Evolutionary conservation across 2,329 filamentous ascomycete genomes (phyloP), one percentile per base, ranked within the genome.

Genomic region (Fusarium chlamydosporum): DNA sequence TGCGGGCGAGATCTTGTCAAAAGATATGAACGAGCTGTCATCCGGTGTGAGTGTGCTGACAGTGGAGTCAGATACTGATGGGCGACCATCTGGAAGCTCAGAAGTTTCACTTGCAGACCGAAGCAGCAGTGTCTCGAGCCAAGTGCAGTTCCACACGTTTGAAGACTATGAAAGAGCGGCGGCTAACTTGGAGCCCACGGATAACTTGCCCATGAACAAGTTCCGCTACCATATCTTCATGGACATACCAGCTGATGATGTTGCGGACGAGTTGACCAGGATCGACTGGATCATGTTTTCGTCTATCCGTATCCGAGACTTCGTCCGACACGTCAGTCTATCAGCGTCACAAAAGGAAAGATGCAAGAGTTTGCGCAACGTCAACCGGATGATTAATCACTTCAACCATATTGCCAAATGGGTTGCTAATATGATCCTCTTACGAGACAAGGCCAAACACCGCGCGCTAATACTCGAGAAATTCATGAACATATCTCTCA

Each of bases 231-330:
- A 94, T 70, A 89, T 91, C 52, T 92, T 98, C 70, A 97, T 98
- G 90, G 92, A 92, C 35, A 91, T 91, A 26, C 86, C 92, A 2
- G 91, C 96, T 54, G 92, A 97, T 65, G 88, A 93, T 48, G 91
- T 98, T 70, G 95, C 95, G 16, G 90, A 91, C 62, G 96, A 99
- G 79, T 86, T 99, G 74, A 98, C 96, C 6, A 87, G 95, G 64
- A 97, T 99, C 56, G 96, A 99, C 80, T 98, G 95, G 95, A 90
- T 96, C 78, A 96, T 98, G 91, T 98, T 97, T 79, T 96, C 92
- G 53, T 94, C 94, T 2, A 97, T 98, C 65, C 90, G 93, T 27
- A 92, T 97, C 56, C 92, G 96, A 61, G 96, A 99, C 79, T 89
- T 98, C 48, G 91, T 98, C 41, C 91, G 96, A 6, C 92, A 97